Evolutionary conservation across 441 rosid species (phyloP).

Genomic region (Adansonia madagascariensis): DNA sequence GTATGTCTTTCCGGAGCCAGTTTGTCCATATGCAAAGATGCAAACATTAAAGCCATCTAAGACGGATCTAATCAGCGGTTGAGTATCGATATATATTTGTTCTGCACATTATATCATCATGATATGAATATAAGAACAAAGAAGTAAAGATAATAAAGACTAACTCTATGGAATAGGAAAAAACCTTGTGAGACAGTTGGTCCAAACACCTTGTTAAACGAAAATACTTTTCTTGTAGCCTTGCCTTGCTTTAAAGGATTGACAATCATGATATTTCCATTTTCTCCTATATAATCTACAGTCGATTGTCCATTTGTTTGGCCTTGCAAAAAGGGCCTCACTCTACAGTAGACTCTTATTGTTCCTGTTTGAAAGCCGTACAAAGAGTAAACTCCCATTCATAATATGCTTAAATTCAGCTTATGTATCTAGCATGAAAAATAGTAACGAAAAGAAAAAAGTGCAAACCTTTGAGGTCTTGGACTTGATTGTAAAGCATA

Average conservation of each 20-base stretch:
- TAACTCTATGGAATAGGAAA: neutral
- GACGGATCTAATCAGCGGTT: slow-evolving; percentile 76
- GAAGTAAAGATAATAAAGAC: neutral
- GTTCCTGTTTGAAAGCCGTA: slow-evolving; percentile 52
- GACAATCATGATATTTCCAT: slow-evolving; percentile 12
- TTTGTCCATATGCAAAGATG: slow-evolving; percentile 95
- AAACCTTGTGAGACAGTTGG: slow-evolving; percentile 13
- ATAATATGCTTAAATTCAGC: neutral
- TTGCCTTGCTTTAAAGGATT: slow-evolving; percentile 14
- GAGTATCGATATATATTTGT: slow-evolving; percentile 79
- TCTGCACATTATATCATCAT: slow-evolving; percentile 42
- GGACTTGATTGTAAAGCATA: slow-evolving; percentile 89
- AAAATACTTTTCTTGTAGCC: slow-evolving; percentile 12
- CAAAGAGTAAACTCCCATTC: neutral
- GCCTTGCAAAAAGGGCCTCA: slow-evolving; percentile 75
- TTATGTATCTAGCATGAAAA: slow-evolving; percentile 7
- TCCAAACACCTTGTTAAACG: slow-evolving; percentile 14
- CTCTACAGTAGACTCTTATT: slow-evolving; percentile 84
- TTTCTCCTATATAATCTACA: slow-evolving; percentile 15
- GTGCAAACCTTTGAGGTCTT: slow-evolving; percentile 80
- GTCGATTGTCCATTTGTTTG: slow-evolving; percentile 60
- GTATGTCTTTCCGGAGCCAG: slow-evolving; percentile 44
- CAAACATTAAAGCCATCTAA: slow-evolving; percentile 90
- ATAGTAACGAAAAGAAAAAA: neutral
- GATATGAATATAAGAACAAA: neutral